These are phyloP conservation scores for Cunninghamia lanceolata DNA, from an alignment of 75 land plant genomes.

Conservation along the genomic window DNA sequence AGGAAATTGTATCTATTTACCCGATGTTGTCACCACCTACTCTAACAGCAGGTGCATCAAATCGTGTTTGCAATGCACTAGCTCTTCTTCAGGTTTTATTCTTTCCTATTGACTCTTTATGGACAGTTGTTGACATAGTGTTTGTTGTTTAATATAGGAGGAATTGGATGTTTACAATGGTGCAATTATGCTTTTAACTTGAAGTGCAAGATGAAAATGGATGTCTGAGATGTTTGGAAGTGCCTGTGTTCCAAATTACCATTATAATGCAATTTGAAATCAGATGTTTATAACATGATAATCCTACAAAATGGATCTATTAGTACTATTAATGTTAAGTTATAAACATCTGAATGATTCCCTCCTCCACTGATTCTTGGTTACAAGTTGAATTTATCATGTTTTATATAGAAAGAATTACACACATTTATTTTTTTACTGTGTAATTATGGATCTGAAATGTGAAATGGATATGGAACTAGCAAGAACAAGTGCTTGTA, in stretches of 20 bases:
- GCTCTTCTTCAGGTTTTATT: conserved; percentile 86
- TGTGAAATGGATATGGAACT: neutral
- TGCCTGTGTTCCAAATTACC: neutral
- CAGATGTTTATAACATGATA: neutral
- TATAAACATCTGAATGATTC: neutral
- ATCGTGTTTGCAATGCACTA: conserved; percentile 97
- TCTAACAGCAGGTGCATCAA: conserved; percentile 85
- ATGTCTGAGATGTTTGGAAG: neutral
- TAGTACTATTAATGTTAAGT: no score
- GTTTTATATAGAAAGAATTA: neutral
- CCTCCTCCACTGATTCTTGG: neutral
- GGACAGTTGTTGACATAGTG: neutral
- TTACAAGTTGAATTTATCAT: neutral
- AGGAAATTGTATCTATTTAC: conserved; percentile 90
- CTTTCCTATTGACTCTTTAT: neutral
- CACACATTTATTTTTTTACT: neutral
- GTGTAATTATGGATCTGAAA: neutral
- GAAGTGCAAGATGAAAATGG: neutral
- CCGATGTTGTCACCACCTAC: conserved; percentile 92
- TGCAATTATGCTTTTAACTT: neutral
- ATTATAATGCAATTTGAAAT: neutral
- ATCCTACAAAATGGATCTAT: neutral
- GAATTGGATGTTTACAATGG: neutral
- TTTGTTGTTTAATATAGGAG: neutral
- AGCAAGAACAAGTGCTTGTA: neutral